Conservation (phyloP, 345 rosid genomes). For the Euphorbia lathyris region DNA sequence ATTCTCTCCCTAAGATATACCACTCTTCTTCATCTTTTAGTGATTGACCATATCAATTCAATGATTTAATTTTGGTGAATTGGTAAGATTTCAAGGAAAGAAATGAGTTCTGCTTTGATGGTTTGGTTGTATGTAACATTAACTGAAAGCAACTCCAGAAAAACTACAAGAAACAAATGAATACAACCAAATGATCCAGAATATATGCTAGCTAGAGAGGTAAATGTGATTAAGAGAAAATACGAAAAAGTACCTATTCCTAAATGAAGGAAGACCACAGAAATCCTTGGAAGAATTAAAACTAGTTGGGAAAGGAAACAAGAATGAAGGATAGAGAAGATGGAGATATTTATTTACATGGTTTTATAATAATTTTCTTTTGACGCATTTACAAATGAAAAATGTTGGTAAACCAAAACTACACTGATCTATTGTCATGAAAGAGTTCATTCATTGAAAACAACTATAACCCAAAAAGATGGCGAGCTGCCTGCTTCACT, state of each 20-base stretch:
- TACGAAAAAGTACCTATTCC: neutral
- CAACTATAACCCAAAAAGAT: neutral
- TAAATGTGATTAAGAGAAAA: neutral
- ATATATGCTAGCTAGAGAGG: neutral
- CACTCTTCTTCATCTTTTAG: neutral
- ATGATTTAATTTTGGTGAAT: neutral
- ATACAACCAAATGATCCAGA: neutral
- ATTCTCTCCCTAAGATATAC: neutral
- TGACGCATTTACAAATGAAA: neutral
- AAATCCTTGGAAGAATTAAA: neutral
- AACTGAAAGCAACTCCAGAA: neutral
- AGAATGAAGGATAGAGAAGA: neutral
- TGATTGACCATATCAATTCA: neutral
- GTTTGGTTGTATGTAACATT: neutral
- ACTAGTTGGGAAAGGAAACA: neutral
- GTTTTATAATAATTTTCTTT: neutral
- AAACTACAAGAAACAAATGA: neutral
- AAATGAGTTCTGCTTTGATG: neutral
- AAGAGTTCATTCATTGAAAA: neutral
- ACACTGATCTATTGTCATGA: neutral
- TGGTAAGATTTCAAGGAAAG: neutral
- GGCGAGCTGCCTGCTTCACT: no score
- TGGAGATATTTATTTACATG: neutral
- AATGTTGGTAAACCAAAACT: neutral
- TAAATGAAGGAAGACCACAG: neutral